phyloP scores from a whole-genome alignment of 75 land plant genomes.

The Selaginella tamariscina region DNA sequence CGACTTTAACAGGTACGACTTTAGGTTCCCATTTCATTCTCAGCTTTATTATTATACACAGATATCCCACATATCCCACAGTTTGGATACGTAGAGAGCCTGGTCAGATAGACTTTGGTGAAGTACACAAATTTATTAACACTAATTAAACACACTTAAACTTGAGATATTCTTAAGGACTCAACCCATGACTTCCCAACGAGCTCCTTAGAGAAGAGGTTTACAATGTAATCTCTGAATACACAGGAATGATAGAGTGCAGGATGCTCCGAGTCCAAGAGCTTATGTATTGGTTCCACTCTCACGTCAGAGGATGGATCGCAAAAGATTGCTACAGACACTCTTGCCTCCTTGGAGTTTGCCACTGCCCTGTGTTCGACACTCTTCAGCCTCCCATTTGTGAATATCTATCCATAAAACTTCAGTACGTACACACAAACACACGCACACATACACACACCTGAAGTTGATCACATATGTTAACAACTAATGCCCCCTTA shows the following conservation, averaged over 20 bases:
- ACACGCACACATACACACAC: no score
- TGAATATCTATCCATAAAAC: background rate
- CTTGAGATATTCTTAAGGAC: background rate
- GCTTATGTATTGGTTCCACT: background rate
- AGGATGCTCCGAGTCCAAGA: background rate
- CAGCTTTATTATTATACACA: no score
- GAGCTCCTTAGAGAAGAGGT: background rate
- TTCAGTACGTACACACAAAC: no score
- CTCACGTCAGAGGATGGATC: background rate
- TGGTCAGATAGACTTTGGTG: no score
- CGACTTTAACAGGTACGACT: no score
- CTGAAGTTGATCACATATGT: conserved; percentile 25
- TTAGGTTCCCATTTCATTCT: no score
- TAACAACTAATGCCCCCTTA: conserved; percentile 17
- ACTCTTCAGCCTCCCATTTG: background rate
- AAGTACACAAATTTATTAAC: no score
- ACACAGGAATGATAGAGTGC: background rate
- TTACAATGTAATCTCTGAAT: background rate
- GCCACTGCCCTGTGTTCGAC: background rate
- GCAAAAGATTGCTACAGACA: background rate
- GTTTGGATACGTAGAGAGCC: no score
- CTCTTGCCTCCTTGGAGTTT: background rate
- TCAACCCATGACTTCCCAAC: background rate
- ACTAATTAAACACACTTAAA: no score
- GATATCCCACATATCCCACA: no score